phyloP scores from a whole-genome alignment of 495 filamentous ascomycete species.

The Neurospora sp. region DNA sequence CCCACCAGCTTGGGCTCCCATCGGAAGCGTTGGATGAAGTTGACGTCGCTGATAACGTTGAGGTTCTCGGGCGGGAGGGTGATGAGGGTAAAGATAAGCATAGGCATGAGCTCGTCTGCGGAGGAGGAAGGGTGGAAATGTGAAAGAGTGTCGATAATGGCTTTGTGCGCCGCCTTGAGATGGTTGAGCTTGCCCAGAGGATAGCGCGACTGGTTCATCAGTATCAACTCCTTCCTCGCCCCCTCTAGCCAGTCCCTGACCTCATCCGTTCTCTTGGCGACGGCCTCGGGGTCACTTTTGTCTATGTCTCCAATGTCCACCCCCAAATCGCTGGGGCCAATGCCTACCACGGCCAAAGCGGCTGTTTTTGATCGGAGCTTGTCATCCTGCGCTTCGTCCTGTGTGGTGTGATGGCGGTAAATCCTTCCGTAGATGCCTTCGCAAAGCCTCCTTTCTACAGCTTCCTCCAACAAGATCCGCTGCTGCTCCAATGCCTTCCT shows the following conservation, averaged over 20 bases:
- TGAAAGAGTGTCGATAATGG: constrained; percentile 80
- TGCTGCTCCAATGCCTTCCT: constrained; percentile 69
- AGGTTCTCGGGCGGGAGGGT: constrained; percentile 80
- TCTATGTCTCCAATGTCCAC: constrained; percentile 53
- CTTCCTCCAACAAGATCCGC: constrained; percentile 71
- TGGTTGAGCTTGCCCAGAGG: constrained; percentile 87
- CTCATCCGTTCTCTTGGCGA: constrained; percentile 54
- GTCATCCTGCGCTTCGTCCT: constrained; percentile 92
- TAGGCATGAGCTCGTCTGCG: constrained; percentile 92
- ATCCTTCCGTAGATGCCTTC: constrained; percentile 78
- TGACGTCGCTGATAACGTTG: constrained; percentile 82
- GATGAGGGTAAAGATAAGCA: constrained; percentile 89
- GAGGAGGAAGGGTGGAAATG: constrained; percentile 78
- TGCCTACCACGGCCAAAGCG: constrained; percentile 79
- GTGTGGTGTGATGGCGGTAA: constrained; percentile 81
- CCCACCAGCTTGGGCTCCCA: constrained; percentile 78
- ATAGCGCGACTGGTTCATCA: constrained; percentile 80
- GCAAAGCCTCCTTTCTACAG: constrained; percentile 79
- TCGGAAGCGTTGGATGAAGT: constrained; percentile 91
- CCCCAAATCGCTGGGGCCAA: constrained; percentile 77
- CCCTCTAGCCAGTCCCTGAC: constrained; percentile 61
- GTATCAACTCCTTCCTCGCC: constrained; percentile 62
- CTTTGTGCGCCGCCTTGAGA: constrained; percentile 81
- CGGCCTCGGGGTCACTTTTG: constrained; percentile 33
- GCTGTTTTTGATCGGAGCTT: constrained; percentile 92